Evolutionary conservation across 2,329 filamentous ascomycete genomes (phyloP).

Genomic region (Paecilomyces sp.): DNA sequence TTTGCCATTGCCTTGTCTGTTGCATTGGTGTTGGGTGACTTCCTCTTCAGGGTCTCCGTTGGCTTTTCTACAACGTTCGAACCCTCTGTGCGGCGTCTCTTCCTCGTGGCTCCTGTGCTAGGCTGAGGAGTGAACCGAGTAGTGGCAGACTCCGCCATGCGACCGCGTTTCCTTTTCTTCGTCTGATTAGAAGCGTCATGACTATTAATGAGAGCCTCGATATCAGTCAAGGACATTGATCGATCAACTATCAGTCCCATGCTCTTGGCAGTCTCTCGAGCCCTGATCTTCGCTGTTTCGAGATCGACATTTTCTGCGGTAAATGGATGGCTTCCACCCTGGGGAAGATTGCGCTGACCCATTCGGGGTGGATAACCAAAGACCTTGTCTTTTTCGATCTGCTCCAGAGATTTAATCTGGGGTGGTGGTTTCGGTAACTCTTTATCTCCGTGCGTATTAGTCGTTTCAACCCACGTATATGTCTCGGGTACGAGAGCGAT

Average conservation of each 20-base stretch:
- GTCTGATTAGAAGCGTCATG: slow-evolving; percentile 5
- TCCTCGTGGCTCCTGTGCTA: background rate
- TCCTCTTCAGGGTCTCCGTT: background rate
- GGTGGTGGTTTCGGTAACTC: slow-evolving; percentile 18
- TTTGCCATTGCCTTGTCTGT: background rate
- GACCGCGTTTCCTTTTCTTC: slow-evolving; percentile 3
- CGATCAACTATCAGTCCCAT: slow-evolving; percentile 13
- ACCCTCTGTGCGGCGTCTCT: slow-evolving; percentile 7
- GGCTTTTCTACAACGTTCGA: background rate
- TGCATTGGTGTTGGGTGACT: background rate
- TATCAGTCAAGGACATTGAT: slow-evolving; percentile 11
- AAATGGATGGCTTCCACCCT: slow-evolving; percentile 10
- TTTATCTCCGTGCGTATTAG: slow-evolving; percentile 19
- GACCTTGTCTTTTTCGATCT: slow-evolving; percentile 20
- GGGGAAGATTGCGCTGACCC: slow-evolving; percentile 24
- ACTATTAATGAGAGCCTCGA: slow-evolving; percentile 12
- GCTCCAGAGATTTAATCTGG: slow-evolving; percentile 18
- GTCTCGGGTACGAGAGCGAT: slow-evolving; percentile 14
- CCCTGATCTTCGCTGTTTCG: slow-evolving; percentile 14
- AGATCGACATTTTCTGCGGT: slow-evolving; percentile 16
- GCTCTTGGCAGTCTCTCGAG: slow-evolving; percentile 14
- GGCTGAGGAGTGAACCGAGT: background rate
- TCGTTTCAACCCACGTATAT: slow-evolving; percentile 17
- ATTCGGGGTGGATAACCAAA: slow-evolving; percentile 24
- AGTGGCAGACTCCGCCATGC: background rate